Conservation (phyloP, 192 early-diverging fungal genomes). For the Dispira simplex region DNA sequence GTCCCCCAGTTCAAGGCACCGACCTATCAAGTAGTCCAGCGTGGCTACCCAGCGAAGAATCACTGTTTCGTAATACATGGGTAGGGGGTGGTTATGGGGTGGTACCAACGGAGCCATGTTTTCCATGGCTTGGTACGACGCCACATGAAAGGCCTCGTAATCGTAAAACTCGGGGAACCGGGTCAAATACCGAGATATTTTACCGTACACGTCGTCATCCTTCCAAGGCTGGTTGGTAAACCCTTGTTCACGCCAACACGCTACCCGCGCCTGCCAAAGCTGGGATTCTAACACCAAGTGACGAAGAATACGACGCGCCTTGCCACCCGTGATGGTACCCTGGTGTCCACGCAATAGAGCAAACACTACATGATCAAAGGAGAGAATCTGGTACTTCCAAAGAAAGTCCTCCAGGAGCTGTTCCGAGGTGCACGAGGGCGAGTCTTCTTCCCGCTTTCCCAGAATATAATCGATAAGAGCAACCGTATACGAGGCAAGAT, state of each 20-base stretch:
- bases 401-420: constrained; percentile 45
- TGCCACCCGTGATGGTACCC: constrained; percentile 26
- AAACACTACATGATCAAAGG: constrained; percentile 52
- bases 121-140: constrained; percentile 16
- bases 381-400: constrained; percentile 51
- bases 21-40: constrained; percentile 47
- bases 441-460: constrained; percentile 20
- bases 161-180: constrained; percentile 60
- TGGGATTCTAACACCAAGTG: constrained; percentile 35
- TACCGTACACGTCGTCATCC: constrained; percentile 48
- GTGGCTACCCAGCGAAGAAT: constrained; percentile 46
- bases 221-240: constrained; percentile 54
- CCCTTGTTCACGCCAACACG: constrained; percentile 43
- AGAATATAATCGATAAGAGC: constrained; percentile 52
- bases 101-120: constrained; percentile 31
- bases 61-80: constrained; percentile 53
- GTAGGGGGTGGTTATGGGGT: constrained; percentile 37
- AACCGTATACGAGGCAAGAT: constrained; percentile 51
- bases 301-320: constrained; percentile 30
- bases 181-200: constrained; percentile 40
- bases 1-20: constrained; percentile 50
- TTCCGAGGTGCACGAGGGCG: constrained; percentile 6
- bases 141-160: constrained; percentile 47
- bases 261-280: constrained; percentile 31
- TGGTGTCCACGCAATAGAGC: constrained; percentile 46